Percentiles rank a stretch among this genome's conserved stretches.
These are phyloP conservation scores for Hypoxylon rubiginosum DNA, from an alignment of 2,329 filamentous ascomycete genomes.

Conservation along the genomic window DNA sequence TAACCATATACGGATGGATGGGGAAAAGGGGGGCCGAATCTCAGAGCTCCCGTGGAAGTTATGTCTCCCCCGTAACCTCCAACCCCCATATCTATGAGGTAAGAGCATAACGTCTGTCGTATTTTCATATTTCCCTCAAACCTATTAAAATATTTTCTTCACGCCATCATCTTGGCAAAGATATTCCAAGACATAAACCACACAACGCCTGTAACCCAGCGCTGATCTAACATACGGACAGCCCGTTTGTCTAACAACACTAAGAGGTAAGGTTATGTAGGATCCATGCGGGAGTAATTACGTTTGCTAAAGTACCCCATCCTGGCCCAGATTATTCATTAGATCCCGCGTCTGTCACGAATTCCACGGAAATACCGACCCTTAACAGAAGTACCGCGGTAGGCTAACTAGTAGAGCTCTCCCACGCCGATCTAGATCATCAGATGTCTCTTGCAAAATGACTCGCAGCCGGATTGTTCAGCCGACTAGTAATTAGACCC, in stretches of 20 bases:
- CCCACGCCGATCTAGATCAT: slow-evolving; percentile 20
- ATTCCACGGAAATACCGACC: slow-evolving; percentile 13
- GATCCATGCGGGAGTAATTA: background rate
- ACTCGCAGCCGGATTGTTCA: background rate
- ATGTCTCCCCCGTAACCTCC: slow-evolving; percentile 3
- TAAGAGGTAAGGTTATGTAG: background rate
- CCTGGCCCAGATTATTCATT: slow-evolving; percentile 5
- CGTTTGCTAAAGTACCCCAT: slow-evolving; percentile 9
- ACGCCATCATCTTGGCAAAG: slow-evolving; percentile 9
- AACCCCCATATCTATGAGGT: slow-evolving; percentile 30
- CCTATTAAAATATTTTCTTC: background rate
- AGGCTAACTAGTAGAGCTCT: slow-evolving; percentile 6
- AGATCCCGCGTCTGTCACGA: slow-evolving; percentile 15
- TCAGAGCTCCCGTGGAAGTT: slow-evolving; percentile 11
- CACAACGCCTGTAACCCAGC: slow-evolving; percentile 3
- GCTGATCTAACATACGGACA: slow-evolving; percentile 6
- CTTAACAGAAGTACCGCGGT: slow-evolving; percentile 4
- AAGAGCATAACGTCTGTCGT: slow-evolving; percentile 9
- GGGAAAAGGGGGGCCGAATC: slow-evolving; percentile 6
- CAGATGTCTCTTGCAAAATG: background rate
- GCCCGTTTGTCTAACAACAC: background rate
- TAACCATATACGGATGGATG: background rate
- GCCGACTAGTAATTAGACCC: slow-evolving; percentile 6
- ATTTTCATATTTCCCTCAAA: slow-evolving; percentile 7
- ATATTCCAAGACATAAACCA: slow-evolving; percentile 4